A percentile compares a stretch with the other conserved stretches of the same genome.
Evolutionary conservation across 805 yeast species (phyloP).

Genomic region (Ogataea salicorniae): DNA sequence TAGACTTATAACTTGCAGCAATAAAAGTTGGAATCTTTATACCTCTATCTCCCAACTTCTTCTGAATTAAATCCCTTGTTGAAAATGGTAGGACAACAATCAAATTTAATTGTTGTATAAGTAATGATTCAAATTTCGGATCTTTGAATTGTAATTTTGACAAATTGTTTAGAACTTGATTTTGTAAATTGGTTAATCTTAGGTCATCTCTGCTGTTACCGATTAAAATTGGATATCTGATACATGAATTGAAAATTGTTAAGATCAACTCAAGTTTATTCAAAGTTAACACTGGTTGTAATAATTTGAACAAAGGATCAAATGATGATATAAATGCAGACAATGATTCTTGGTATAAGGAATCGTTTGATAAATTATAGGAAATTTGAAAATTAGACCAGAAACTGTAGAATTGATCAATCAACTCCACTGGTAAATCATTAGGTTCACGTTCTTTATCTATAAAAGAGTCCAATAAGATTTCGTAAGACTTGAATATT

Average conservation of each 20-base stretch:
- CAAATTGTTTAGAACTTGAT: conserved; percentile 48
- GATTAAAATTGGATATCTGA: conserved; percentile 70
- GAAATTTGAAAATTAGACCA: conserved; percentile 44
- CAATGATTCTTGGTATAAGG: conserved; percentile 55
- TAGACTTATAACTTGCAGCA: conserved; percentile 48
- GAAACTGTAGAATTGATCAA: conserved; percentile 41
- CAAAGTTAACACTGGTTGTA: conserved; percentile 26
- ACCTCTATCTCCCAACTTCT: conserved; percentile 40
- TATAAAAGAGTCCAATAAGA: conserved; percentile 36
- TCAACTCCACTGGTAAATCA: conserved; percentile 28
- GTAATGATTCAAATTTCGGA: conserved; percentile 35
- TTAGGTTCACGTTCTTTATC: conserved; percentile 3
- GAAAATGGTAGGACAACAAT: conserved; percentile 58
- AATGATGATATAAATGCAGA: conserved; percentile 52
- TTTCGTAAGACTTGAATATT: conserved; percentile 50
- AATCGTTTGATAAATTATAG: conserved; percentile 35
- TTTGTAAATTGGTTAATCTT: conserved; percentile 61
- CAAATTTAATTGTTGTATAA: conserved; percentile 50
- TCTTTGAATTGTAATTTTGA: conserved; percentile 25
- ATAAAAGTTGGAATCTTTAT: conserved; percentile 56
- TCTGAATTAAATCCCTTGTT: conserved; percentile 50
- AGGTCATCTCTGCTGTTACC: conserved; percentile 47
- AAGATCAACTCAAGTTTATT: conserved; percentile 46
- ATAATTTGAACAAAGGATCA: conserved; percentile 40
- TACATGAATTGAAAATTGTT: conserved; percentile 55